These are phyloP conservation scores for Rhypophila decipiens DNA, from an alignment of 495 filamentous ascomycete species.

Conservation along the genomic window DNA sequence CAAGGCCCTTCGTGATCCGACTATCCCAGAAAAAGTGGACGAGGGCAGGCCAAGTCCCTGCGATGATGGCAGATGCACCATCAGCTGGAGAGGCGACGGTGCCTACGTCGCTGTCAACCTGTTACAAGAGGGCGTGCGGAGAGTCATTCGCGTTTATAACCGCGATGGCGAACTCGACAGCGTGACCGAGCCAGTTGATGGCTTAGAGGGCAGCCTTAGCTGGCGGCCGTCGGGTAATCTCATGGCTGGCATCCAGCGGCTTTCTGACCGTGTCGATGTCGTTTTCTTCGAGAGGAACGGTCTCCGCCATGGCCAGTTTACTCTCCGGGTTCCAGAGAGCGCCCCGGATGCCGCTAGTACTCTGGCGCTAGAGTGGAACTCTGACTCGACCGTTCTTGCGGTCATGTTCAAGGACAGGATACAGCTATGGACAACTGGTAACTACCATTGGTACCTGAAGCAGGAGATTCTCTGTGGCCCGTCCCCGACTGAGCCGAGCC, in stretches of 20 bases:
- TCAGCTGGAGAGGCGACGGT: constrained; percentile 94
- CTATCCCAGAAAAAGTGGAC: constrained; percentile 88
- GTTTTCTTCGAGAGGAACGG: constrained; percentile 97
- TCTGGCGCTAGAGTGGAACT: constrained; percentile 75
- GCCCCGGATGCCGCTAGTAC: constrained; percentile 46
- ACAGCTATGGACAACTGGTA: constrained; percentile 95
- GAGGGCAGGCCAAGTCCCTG: constrained; percentile 65
- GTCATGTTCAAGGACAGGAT: constrained; percentile 66
- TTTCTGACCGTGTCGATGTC: constrained; percentile 64
- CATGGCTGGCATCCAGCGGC: constrained; percentile 73
- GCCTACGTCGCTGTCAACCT: constrained; percentile 83
- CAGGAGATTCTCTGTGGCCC: constrained; percentile 61
- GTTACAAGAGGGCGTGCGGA: constrained; percentile 57
- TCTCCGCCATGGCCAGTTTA: constrained; percentile 86
- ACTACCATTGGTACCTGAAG: constrained; percentile 98
- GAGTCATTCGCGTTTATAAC: constrained; percentile 81
- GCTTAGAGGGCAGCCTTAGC: constrained; percentile 75
- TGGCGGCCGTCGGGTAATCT: constrained; percentile 90
- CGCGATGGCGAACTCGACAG: constrained; percentile 85
- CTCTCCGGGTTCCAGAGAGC: constrained; percentile 57
- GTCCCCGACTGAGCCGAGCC: constrained; percentile 17
- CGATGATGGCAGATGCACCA: constrained; percentile 63
- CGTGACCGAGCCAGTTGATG: constrained; percentile 89
- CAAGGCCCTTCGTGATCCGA: constrained; percentile 84
- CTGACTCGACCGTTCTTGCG: constrained; percentile 84